Evolutionary conservation across 805 yeast species (phyloP).

Genomic region (Suhomyces sp.): DNA sequence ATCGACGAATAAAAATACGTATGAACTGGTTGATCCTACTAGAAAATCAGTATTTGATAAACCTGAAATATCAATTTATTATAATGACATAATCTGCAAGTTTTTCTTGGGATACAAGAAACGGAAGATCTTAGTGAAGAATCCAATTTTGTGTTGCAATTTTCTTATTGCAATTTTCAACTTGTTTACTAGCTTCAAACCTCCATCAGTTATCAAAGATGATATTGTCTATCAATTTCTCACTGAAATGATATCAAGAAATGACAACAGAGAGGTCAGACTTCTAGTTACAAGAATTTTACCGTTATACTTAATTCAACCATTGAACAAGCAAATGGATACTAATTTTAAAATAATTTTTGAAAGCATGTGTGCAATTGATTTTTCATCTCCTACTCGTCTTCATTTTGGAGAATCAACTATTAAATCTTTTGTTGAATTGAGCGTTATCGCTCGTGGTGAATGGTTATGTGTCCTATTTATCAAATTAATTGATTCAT

Average conservation of each 20-base stretch:
- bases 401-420: slow-evolving; percentile 57
- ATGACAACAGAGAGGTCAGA: slow-evolving; percentile 54
- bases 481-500: slow-evolving; percentile 60
- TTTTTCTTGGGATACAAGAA: slow-evolving; percentile 14
- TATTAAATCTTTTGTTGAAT: slow-evolving; percentile 59
- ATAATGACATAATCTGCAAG: slow-evolving; percentile 23
- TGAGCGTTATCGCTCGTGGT: slow-evolving; percentile 62
- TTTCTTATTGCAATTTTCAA: slow-evolving; percentile 49
- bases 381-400: slow-evolving; percentile 27
- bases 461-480: slow-evolving; percentile 67
- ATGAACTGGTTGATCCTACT: slow-evolving; percentile 20
- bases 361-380: slow-evolving; percentile 40
- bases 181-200: slow-evolving; percentile 52
- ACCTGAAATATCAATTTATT: slow-evolving; percentile 22
- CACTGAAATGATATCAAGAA: slow-evolving; percentile 35
- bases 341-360: slow-evolving; percentile 46
- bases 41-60: slow-evolving; percentile 24
- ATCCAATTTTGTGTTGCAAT: slow-evolving; percentile 36
- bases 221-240: slow-evolving; percentile 41
- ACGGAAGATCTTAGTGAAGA: slow-evolving; percentile 9
- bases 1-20: slow-evolving; percentile 22
- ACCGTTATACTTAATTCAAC: slow-evolving; percentile 49
- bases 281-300: slow-evolving; percentile 50
- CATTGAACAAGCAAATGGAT: slow-evolving; percentile 37
- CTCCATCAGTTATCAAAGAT: slow-evolving; percentile 35